Evolutionary conservation across 2,329 filamentous ascomycete genomes (phyloP).

Genomic region (Trichoderma aggressivum): DNA sequence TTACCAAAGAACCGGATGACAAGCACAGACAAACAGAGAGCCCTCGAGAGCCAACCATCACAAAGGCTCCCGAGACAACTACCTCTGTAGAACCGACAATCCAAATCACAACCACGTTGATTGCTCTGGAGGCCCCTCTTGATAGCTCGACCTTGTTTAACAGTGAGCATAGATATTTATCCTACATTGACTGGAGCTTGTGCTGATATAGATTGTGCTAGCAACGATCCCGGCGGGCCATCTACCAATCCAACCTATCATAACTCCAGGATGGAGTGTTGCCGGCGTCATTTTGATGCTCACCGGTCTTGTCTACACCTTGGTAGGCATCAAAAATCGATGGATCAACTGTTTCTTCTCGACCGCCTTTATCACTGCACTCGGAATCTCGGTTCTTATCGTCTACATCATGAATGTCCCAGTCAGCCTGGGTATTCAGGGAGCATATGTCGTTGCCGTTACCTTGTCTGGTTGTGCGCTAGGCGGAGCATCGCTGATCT

Average conservation of each 20-base stretch:
- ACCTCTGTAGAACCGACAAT: conserved; percentile 3
- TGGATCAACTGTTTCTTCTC: conserved; percentile 80
- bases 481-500: conserved; percentile 71
- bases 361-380: conserved; percentile 65
- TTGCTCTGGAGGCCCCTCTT: conserved; percentile 21
- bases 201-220: conserved; percentile 24
- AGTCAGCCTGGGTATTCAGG: conserved; percentile 71
- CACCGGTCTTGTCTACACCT: conserved; percentile 65
- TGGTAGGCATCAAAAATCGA: conserved; percentile 80
- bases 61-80: not conserved
- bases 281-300: conserved; percentile 73
- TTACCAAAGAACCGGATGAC: not conserved
- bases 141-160: conserved; percentile 35
- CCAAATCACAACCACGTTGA: conserved; percentile 10
- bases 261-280: conserved; percentile 80
- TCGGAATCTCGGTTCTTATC: conserved; percentile 78
- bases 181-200: not conserved
- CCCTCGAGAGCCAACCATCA: not conserved
- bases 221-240: conserved; percentile 47
- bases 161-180: conserved; percentile 26
- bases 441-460: conserved; percentile 78
- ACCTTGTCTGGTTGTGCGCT: conserved; percentile 70
- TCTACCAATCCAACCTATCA: conserved; percentile 67
- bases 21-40: conserved; percentile 16
- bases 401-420: conserved; percentile 84